Evolutionary conservation across 805 yeast species (phyloP), one percentile per base, ranked within the genome.

Genomic region (Starmerella etchellsii): DNA sequence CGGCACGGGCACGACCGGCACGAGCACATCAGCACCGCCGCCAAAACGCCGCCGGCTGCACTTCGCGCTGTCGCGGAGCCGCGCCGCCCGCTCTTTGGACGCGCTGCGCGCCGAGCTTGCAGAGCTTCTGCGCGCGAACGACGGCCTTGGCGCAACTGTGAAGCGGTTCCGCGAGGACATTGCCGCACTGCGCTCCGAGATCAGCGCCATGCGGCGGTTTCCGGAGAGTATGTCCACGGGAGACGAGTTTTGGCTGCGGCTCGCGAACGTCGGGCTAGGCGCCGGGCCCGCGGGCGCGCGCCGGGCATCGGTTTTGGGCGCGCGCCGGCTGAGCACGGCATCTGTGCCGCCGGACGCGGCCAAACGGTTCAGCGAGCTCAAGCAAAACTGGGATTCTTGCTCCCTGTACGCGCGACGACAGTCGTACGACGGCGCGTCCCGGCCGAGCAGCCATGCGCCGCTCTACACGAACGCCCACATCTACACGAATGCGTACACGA

Each of bases 91-190:
- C 19, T 28, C n/a, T 3, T 15, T 44, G 21, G 14, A 16, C 18
- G 18, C 29, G n/a, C 40, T 44, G 15, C 25, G 24, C 3, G 23
- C 9, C 2, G 28, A 31, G 30, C 34, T 33, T 14, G 3, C 16
- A 2, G 27, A 13, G 19, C 36, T 44, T 3, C 35, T 16, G 13
- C 11, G 11, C 10, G 8, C 19, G 2, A 22, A 29, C 15, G 31
- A 31, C 3, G 49, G 35, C 1, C 19, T 45, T 7, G 22, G 23
- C 10, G 35, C 18, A 18, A 28, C 37, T 8, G 29, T 42, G 3
- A 36, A 36, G 16, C 24, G 49, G 15, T 39, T 45, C 19, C 38
- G 35, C 19, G 49, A 45, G 18, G 49, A 45, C 36, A 45, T 39
- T 35, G 25, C 37, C 8, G 34, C 35, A 10, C 19, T 45, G 36